These are phyloP conservation scores for barley (Hordeum vulgare) DNA, from an alignment of 176 grass and related monocot species.

Conservation along the genomic window MorexV3_pseudomolecules_assembly NC_058521.1:604071872-604072371, in stretches of 20 bases:
- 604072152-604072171: background rate
- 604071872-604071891: background rate
- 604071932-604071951: background rate
- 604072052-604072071: slow-evolving; percentile 39
- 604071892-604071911: background rate
- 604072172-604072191: background rate
- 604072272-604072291: slow-evolving; percentile 3
- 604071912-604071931: background rate
- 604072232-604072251: slow-evolving; percentile 44
- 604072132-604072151: slow-evolving; percentile 6
- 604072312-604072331: slow-evolving; percentile 33
- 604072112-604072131: slow-evolving; percentile 14
- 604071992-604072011: background rate
- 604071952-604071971: background rate
- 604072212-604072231: slow-evolving; percentile 59
- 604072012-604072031: background rate
- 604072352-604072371: slow-evolving; percentile 50
- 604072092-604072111: slow-evolving; percentile 51
- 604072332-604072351: slow-evolving; percentile 59
- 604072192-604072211: slow-evolving; percentile 29
- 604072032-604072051: slow-evolving; percentile 29
- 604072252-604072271: slow-evolving; percentile 46
- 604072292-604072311: background rate
- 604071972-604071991: background rate
- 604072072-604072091: slow-evolving; percentile 35